Base-by-base conservation (phyloP, 352 stramenopile genomes). In the Phytopythium vexans region DNA sequence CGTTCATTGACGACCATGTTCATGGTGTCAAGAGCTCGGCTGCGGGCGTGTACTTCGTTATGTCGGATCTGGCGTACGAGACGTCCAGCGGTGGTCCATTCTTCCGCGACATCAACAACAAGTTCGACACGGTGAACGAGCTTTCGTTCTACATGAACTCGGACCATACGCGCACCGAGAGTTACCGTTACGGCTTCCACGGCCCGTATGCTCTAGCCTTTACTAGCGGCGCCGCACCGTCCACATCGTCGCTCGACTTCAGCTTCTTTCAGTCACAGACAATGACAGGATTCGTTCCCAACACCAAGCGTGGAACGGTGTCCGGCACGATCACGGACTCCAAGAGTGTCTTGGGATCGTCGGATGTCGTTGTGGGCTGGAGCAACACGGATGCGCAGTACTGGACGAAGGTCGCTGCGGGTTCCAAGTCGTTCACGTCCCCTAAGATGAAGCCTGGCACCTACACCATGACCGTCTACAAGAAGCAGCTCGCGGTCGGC, bases 141-240 rank as follows among this genome's bases (percentile, higher is more conserved):
- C 64, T 83, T 32, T 64, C 64, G 52, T 77, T 83, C 54, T 83
- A 83, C 62, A 80, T 83, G 72, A 74, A 78, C 49, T 83, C 72
- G 59, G 72, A 83, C 43, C 72, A 83, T 55, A 83, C 72, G 8
- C 70, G 67, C 42, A 83, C 64, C 1, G 72, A 80, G 15, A 67
- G 74, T 42, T 83, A 83, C 53, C 72, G 72, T 40, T 78, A 71
- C 49, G 72, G 72, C 15, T 80, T 83, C 51, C 64, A 83, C 57
- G 72, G 72, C 1, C 72, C 72, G 3, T 83, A 77, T 52, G 64
- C 72, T 5, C 53, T 83, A 60, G 66, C 32, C 56, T 72, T 0
- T 49, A 83, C 69, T 0, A 68, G 61, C n/a, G 68, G 70, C 9
- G 49, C 59, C 0, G 59, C 64, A 10, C 70, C 69, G 0, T 15